phyloP scores from a whole-genome alignment of 352 stramenopile genomes.

The Globisporangium recalcitrans region DNA sequence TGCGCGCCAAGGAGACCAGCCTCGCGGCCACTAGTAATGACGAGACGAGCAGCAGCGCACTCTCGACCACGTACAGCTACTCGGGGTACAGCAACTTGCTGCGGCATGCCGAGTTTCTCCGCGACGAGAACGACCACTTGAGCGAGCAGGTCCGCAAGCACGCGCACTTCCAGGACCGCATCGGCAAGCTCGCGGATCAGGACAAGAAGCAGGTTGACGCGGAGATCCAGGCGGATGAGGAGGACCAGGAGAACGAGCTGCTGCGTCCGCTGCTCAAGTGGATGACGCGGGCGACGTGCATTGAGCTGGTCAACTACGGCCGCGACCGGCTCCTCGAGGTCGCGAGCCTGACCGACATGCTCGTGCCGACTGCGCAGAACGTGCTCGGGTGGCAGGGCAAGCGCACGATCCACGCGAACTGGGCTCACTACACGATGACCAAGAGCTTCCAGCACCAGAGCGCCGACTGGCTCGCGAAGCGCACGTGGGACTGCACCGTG shows the following conservation, averaged over 20 bases:
- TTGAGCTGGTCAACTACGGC: slow-evolving; percentile 19
- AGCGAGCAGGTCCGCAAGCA: slow-evolving; percentile 16
- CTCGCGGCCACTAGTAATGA: background rate
- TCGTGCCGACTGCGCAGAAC: slow-evolving; percentile 14
- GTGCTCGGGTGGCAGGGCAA: slow-evolving; percentile 43
- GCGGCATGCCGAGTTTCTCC: slow-evolving; percentile 21
- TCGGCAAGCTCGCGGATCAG: slow-evolving; percentile 5
- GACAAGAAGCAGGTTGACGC: slow-evolving; percentile 14
- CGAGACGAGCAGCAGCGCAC: background rate
- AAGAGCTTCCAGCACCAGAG: slow-evolving; percentile 38
- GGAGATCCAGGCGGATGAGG: slow-evolving; percentile 4
- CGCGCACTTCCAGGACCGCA: slow-evolving; percentile 19
- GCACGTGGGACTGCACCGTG: slow-evolving; percentile 34
- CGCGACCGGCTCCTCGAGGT: slow-evolving; percentile 25
- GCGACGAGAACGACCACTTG: slow-evolving; percentile 19
- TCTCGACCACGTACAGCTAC: slow-evolving; percentile 12
- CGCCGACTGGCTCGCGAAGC: slow-evolving; percentile 20
- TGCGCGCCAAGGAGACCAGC: slow-evolving; percentile 7
- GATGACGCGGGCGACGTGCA: slow-evolving; percentile 8
- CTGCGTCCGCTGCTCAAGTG: slow-evolving; percentile 18
- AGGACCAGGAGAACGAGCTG: slow-evolving; percentile 10
- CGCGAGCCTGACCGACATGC: slow-evolving; percentile 17
- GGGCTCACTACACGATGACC: slow-evolving; percentile 40
- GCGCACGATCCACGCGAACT: slow-evolving; percentile 31
- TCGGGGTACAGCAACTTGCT: slow-evolving; percentile 20